Conservation (phyloP, 2,329 filamentous ascomycete species). For the Phyllosticta capitalensis region DNA sequence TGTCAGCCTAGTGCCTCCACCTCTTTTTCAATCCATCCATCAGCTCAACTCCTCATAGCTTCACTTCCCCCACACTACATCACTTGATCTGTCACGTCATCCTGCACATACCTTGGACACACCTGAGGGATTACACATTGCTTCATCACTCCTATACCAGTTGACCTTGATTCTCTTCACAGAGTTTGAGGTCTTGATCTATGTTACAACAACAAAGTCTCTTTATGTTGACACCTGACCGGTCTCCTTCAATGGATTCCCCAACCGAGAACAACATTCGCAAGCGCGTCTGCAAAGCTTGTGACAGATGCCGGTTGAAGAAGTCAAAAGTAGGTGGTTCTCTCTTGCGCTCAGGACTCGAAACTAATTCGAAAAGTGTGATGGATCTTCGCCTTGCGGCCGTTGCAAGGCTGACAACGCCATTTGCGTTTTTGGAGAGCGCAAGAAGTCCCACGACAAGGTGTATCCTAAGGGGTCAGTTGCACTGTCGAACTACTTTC, state of each 20-base stretch:
- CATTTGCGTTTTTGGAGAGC: constrained; percentile 55
- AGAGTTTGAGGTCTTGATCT: not conserved
- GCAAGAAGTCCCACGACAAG: constrained; percentile 58
- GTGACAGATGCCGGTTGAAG: constrained; percentile 55
- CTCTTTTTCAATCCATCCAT: not conserved
- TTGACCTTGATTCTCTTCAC: not conserved
- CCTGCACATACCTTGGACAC: not conserved
- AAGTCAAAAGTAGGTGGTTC: constrained; percentile 49
- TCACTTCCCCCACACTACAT: constrained; percentile 20
- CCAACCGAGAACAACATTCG: constrained; percentile 38
- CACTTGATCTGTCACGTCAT: not conserved
- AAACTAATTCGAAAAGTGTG: constrained; percentile 37
- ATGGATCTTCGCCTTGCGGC: constrained; percentile 51
- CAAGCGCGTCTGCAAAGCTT: constrained; percentile 58
- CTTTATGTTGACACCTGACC: constrained; percentile 13
- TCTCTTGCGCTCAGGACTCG: not conserved
- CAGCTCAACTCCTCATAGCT: not conserved
- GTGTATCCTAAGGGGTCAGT: constrained; percentile 58
- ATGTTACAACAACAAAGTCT: not conserved
- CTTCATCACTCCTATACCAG: not conserved
- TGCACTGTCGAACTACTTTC: constrained; percentile 11
- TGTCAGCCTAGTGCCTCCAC: constrained; percentile 7
- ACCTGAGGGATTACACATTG: not conserved
- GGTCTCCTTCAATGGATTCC: constrained; percentile 29
- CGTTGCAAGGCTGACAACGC: constrained; percentile 55